phyloP scores from a whole-genome alignment of 805 yeast species.

The Candida orba region DNA sequence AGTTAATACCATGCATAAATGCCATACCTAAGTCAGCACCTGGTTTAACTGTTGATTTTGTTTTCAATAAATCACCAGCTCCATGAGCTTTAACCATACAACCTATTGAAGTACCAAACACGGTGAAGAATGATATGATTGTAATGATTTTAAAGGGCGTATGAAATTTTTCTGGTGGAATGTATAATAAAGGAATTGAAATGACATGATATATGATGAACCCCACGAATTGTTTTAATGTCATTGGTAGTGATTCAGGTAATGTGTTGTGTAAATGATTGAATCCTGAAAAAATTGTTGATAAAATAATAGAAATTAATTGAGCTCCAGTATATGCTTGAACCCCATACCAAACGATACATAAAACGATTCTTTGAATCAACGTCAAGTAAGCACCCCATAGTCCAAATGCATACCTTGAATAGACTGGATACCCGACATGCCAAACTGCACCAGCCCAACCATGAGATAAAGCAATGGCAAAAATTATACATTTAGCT shows the following conservation, averaged over 20 bases:
- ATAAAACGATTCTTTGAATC: conserved; percentile 35
- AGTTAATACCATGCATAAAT: conserved; percentile 25
- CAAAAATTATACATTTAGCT: conserved; percentile 33
- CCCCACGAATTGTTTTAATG: conserved; percentile 34
- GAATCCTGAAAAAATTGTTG: conserved; percentile 32
- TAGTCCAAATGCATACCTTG: conserved; percentile 40
- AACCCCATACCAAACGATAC: conserved; percentile 40
- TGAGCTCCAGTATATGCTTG: conserved; percentile 42
- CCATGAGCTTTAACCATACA: conserved; percentile 26
- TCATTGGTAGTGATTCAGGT: conserved; percentile 32
- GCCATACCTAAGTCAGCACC: conserved; percentile 27
- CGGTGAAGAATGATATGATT: conserved; percentile 25
- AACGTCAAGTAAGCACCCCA: conserved; percentile 39
- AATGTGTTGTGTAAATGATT: conserved; percentile 33
- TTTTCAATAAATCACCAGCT: conserved; percentile 26
- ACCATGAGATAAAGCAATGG: conserved; percentile 36
- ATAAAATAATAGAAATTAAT: conserved; percentile 31
- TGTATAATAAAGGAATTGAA: conserved; percentile 23
- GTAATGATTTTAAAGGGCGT: conserved; percentile 24
- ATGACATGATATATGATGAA: conserved; percentile 34
- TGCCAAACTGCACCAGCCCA: conserved; percentile 43
- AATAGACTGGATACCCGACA: conserved; percentile 40
- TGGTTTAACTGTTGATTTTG: conserved; percentile 20
- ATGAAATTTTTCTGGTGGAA: conserved; percentile 28
- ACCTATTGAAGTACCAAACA: conserved; percentile 31